These are phyloP conservation scores for Nepenthes alata DNA, from an alignment of 179 eudicot species.

Conservation along the genomic window DNA sequence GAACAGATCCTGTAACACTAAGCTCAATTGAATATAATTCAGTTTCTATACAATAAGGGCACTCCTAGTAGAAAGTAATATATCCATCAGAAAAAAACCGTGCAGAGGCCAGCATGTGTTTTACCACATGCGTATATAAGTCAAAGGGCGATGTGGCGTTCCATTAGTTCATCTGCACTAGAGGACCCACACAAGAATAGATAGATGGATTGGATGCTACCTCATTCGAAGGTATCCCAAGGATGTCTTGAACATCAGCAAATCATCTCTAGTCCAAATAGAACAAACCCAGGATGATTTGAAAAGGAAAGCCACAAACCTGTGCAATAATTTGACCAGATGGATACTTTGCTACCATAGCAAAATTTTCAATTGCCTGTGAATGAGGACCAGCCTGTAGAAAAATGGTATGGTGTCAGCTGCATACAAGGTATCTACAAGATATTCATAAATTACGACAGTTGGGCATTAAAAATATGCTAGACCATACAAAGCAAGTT, in stretches of 20 bases:
- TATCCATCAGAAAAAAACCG: too few relatives aligned
- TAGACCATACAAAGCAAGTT: not conserved
- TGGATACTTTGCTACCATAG: conserved; percentile 79
- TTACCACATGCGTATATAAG: not conserved
- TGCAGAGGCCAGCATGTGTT: too few relatives aligned
- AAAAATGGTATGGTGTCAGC: conserved; percentile 5
- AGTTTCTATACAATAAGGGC: not conserved
- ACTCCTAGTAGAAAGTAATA: not conserved
- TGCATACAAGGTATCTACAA: not conserved
- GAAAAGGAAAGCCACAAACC: conserved; percentile 33
- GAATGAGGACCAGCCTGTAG: conserved; percentile 86
- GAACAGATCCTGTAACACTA: conserved; percentile 74
- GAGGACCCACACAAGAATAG: too few relatives aligned
- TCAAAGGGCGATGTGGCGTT: too few relatives aligned
- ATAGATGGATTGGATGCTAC: too few relatives aligned
- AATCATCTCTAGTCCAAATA: not conserved
- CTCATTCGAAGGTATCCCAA: too few relatives aligned
- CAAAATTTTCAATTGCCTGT: conserved; percentile 82
- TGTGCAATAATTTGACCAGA: conserved; percentile 64
- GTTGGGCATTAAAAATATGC: not conserved
- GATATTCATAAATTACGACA: not conserved
- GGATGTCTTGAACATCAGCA: too few relatives aligned
- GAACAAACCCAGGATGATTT: not conserved
- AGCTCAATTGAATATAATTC: conserved; percentile 1
- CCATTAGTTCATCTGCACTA: too few relatives aligned